Percentiles rank a stretch among this genome's conserved stretches.
Evolutionary conservation across 257 asterid species (phyloP).

Genomic region (Verbascum thapsus): DNA sequence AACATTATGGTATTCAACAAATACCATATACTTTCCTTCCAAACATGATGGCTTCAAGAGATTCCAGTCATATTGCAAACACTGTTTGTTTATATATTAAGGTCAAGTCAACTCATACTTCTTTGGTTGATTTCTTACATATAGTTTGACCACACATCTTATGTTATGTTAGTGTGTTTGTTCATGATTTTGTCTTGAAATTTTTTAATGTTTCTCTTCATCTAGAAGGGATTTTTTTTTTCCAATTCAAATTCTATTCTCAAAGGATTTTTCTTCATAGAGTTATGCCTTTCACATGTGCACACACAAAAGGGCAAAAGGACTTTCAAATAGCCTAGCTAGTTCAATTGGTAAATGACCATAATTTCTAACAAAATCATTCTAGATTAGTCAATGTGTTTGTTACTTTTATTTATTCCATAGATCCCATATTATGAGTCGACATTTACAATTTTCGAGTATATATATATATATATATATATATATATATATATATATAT

Average conservation of each 20-base stretch:
- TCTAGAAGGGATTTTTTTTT: background rate
- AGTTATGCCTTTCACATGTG: background rate
- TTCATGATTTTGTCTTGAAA: slow-evolving; percentile 23
- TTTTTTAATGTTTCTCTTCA: background rate
- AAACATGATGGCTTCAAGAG: background rate
- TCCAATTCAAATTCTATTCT: no score
- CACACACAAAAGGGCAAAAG: background rate
- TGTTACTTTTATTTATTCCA: no score
- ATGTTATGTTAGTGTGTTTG: background rate
- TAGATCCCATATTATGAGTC: no score
- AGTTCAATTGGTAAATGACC: no score
- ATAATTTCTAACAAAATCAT: no score
- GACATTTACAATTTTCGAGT: no score
- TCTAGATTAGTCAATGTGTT: no score
- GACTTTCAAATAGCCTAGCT: no score
- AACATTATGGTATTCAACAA: background rate
- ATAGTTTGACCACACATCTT: slow-evolving; percentile 1
- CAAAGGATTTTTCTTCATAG: background rate
- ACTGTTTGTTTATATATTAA: background rate
- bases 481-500: no score
- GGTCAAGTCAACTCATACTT: background rate
- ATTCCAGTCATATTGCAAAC: background rate
- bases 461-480: no score
- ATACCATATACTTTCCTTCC: background rate
- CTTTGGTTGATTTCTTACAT: background rate